These are phyloP conservation scores for Claviceps capensis DNA, from an alignment of 2,329 filamentous ascomycete genomes.

Conservation along the genomic window DNA sequence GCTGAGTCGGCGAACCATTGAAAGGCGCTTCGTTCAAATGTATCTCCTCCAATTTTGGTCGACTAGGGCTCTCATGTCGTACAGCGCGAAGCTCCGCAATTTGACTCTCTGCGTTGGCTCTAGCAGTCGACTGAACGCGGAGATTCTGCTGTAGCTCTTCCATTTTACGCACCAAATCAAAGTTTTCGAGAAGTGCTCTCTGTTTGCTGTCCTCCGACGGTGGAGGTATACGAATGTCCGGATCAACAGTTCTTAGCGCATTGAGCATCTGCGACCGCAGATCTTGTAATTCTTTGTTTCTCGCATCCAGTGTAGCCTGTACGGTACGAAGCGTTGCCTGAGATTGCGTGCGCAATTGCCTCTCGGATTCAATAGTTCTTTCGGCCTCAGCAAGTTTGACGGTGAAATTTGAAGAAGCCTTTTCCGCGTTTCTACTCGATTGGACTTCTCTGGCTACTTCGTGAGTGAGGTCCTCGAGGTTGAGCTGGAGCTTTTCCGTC, in stretches of 20 bases:
- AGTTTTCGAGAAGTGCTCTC: slow-evolving; percentile 58
- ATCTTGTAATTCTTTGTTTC: slow-evolving; percentile 68
- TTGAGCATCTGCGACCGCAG: slow-evolving; percentile 67
- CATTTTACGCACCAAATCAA: slow-evolving; percentile 74
- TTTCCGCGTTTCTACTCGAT: slow-evolving; percentile 78
- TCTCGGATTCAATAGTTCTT: slow-evolving; percentile 78
- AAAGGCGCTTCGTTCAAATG: slow-evolving; percentile 66
- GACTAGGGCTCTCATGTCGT: slow-evolving; percentile 56
- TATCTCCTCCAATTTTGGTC: slow-evolving; percentile 75
- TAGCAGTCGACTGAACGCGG: slow-evolving; percentile 67
- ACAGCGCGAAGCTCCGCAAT: slow-evolving; percentile 63
- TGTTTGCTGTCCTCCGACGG: slow-evolving; percentile 45
- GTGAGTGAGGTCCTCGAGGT: slow-evolving; percentile 82
- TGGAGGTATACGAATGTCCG: slow-evolving; percentile 51
- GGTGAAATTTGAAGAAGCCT: slow-evolving; percentile 64
- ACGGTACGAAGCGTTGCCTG: slow-evolving; percentile 74
- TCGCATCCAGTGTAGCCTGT: slow-evolving; percentile 63
- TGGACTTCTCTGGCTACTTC: slow-evolving; percentile 85
- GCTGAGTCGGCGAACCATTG: slow-evolving; percentile 61
- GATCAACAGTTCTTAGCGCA: slow-evolving; percentile 78
- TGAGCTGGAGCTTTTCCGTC: slow-evolving; percentile 80
- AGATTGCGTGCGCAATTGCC: slow-evolving; percentile 71
- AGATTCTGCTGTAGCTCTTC: slow-evolving; percentile 83
- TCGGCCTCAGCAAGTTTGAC: slow-evolving; percentile 82
- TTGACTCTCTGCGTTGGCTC: slow-evolving; percentile 70